Percentiles rank a stretch among this genome's conserved stretches.
phyloP scores from a whole-genome alignment of 208 protist species.

The Angomonas ambiguus region DNA sequence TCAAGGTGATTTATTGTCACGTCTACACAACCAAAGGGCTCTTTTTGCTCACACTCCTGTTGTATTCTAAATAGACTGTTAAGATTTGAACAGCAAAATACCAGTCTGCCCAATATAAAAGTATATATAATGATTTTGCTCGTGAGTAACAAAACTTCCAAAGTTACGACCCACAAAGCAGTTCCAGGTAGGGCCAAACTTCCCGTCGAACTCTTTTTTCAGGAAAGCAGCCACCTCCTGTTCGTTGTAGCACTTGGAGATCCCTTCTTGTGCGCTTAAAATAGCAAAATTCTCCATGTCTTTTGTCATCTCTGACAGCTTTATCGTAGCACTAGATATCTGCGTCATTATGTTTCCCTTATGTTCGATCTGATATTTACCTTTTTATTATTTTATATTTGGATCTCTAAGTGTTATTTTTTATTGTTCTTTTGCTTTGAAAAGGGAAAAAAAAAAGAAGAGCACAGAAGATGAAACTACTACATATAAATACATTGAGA shows the following conservation, averaged over 20 bases:
- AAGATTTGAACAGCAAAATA: slow-evolving; percentile 96
- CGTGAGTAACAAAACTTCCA: slow-evolving; percentile 99
- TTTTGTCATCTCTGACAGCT: slow-evolving; percentile 94
- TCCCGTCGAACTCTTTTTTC: slow-evolving; percentile 99
- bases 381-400: slow-evolving; percentile 14
- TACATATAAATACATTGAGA: no score
- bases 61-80: neutral
- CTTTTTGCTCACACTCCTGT: slow-evolving; percentile 3
- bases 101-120: slow-evolving; percentile 99
- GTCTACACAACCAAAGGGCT: neutral
- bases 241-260: slow-evolving; percentile 98
- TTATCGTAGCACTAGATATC: slow-evolving; percentile 75
- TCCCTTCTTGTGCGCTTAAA: slow-evolving; percentile 94
- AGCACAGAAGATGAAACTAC: neutral
- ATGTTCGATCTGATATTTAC: neutral
- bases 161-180: slow-evolving; percentile 99
- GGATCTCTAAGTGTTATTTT: neutral
- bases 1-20: no score
- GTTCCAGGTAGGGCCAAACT: slow-evolving; percentile 99
- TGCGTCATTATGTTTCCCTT: slow-evolving; percentile 19
- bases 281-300: slow-evolving; percentile 98
- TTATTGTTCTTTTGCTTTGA: neutral
- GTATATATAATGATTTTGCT: slow-evolving; percentile 99
- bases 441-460: slow-evolving; percentile 10
- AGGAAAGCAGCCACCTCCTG: slow-evolving; percentile 99